Conservation (phyloP, 805 yeast genomes). For the Candida maris region DNA sequence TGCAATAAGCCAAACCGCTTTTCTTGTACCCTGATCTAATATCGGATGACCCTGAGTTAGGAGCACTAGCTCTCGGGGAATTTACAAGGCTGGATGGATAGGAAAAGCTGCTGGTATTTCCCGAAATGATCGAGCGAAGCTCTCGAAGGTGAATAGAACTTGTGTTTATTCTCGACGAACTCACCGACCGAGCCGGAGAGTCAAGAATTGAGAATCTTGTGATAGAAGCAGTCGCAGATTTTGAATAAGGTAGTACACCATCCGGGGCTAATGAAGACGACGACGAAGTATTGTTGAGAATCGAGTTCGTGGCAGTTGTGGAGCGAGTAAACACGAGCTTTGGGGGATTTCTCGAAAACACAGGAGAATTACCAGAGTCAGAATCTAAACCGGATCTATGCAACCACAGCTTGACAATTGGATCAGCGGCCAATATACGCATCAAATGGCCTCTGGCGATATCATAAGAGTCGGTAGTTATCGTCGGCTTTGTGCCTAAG, state of each 20-base stretch:
- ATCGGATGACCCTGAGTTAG: slow-evolving; percentile 8
- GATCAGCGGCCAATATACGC: slow-evolving; percentile 5
- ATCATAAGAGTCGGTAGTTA: background rate
- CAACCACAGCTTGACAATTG: slow-evolving; percentile 14
- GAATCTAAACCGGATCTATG: slow-evolving; percentile 11
- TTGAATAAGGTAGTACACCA: slow-evolving; percentile 4
- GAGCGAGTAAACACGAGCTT: slow-evolving; percentile 15
- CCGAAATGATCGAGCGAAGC: slow-evolving; percentile 31
- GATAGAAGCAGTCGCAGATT: slow-evolving; percentile 10
- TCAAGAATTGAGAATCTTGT: slow-evolving; percentile 9
- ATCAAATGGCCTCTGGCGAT: slow-evolving; percentile 6
- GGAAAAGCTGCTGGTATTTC: slow-evolving; percentile 3
- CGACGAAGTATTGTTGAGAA: slow-evolving; percentile 16
- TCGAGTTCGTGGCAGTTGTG: slow-evolving; percentile 21
- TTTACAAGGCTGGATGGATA: slow-evolving; percentile 6
- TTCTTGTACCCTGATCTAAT: slow-evolving; percentile 5
- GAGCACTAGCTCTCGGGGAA: slow-evolving; percentile 6
- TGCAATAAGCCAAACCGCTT: slow-evolving; percentile 22
- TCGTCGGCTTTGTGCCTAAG: background rate
- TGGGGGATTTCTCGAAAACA: slow-evolving; percentile 15
- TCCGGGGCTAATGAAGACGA: slow-evolving; percentile 15
- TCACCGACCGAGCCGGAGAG: slow-evolving; percentile 14
- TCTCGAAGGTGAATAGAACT: slow-evolving; percentile 36
- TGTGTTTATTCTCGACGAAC: slow-evolving; percentile 12
- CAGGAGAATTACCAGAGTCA: slow-evolving; percentile 7